Conservation (phyloP, 805 yeast species). For the Clavispora fructus region DNA sequence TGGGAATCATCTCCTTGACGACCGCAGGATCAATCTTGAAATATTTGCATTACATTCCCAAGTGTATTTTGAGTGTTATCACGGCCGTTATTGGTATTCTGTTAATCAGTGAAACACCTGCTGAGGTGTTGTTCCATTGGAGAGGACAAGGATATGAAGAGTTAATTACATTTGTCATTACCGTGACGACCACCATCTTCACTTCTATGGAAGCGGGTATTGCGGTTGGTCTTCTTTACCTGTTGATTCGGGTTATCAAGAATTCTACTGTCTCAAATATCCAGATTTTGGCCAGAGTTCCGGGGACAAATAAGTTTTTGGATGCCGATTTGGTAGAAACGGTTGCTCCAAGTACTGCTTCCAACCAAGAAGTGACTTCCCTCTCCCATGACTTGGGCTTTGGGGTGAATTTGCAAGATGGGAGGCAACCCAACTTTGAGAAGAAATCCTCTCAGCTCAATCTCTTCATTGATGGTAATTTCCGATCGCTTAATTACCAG, state of each 20-base stretch:
- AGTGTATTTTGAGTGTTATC: conserved; percentile 73
- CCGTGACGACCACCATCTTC: conserved; percentile 57
- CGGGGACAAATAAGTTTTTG: conserved; percentile 34
- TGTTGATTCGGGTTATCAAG: conserved; percentile 70
- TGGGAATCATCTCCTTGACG: conserved; percentile 70
- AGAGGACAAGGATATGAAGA: conserved; percentile 73
- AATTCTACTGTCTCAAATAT: conserved; percentile 80
- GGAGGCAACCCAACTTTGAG: conserved; percentile 1
- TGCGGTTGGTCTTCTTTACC: conserved; percentile 77
- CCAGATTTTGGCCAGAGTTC: conserved; percentile 68
- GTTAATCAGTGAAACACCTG: conserved; percentile 55
- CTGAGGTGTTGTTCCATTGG: conserved; percentile 68
- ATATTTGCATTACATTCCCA: conserved; percentile 68
- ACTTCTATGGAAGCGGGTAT: conserved; percentile 86
- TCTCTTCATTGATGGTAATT: conserved; percentile 26
- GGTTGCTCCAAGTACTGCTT: not conserved
- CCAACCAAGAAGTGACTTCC: not conserved
- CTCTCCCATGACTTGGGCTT: not conserved
- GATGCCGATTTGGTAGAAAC: conserved; percentile 32
- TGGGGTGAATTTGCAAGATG: not conserved
- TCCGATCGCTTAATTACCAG: conserved; percentile 30
- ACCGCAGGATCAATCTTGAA: conserved; percentile 58
- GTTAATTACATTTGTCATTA: conserved; percentile 59
- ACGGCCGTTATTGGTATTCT: conserved; percentile 65
- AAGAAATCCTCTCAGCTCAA: conserved; percentile 19